Percentiles rank a stretch among this genome's conserved stretches.
Conservation (phyloP, 305 asterid species). For the Fraxinus greggii region DNA sequence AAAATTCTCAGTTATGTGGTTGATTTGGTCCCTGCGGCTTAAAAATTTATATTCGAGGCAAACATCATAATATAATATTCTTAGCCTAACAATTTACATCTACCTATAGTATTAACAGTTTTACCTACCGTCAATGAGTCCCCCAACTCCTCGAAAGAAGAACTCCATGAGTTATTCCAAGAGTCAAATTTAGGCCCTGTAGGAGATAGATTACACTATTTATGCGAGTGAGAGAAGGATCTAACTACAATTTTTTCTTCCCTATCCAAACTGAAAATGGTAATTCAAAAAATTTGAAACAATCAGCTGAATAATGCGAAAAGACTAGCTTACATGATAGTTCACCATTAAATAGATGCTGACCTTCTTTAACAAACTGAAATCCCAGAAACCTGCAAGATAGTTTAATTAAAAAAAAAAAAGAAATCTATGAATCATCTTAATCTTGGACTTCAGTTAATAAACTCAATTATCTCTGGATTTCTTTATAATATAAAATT, state of each 20-base stretch:
- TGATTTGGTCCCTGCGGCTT: background rate
- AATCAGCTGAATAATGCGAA: background rate
- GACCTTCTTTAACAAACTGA: conserved; percentile 74
- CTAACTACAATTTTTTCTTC: background rate
- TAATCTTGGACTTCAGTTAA: background rate
- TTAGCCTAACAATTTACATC: background rate
- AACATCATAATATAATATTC: conserved; percentile 6
- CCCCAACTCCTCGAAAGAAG: conserved; percentile 68
- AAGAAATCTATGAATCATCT: background rate
- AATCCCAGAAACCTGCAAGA: conserved; percentile 79
- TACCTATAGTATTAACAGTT: conserved; percentile 10
- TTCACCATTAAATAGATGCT: conserved; percentile 42
- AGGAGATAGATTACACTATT: conserved; percentile 20
- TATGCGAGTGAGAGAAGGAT: conserved; percentile 11
- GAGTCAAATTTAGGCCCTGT: conserved; percentile 58
- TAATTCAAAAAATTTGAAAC: background rate
- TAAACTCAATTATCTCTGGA: background rate
- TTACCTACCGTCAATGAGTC: conserved; percentile 61
- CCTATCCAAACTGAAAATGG: background rate
- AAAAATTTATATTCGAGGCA: conserved; percentile 2
- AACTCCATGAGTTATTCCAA: conserved; percentile 40
- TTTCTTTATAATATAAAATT: conserved; percentile 16
- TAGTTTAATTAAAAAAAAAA: conserved; percentile 9
- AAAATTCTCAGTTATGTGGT: background rate
- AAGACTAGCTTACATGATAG: conserved; percentile 50